Base-by-base conservation (phyloP, 2,329 filamentous ascomycete genomes). In the Fusarium sp. region DNA sequence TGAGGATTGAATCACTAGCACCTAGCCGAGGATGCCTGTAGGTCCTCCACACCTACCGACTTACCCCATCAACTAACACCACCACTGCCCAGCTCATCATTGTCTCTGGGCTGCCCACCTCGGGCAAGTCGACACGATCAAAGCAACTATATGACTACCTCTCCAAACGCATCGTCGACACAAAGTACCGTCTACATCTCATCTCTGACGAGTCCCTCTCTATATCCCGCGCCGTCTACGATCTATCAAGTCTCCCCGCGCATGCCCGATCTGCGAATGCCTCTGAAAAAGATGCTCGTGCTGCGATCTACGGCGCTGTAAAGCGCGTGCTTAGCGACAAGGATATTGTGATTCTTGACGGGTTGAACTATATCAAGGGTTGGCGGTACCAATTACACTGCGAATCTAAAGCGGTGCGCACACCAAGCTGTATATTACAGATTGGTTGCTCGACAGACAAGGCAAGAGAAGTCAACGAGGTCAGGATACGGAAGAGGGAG, bases 321-420 rank as follows among this genome's bases (percentile, higher is more conserved):
- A 95, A 95, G 82, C 85, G 92, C 41, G 85, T 89, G 47, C 83
- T 96, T 29, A 88, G 86, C 62, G 86, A 88, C 57, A 88, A 88
- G 72, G 90, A 93, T 74, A 88, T 96, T 58, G 91, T 96, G 51
- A 87, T 96, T 45, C 87, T 93, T 17, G 92, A 96, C 76, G 89
- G 90, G 2, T 81, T 92, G 62, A 96, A 96, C 79, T 96, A 96
- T 79, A 96, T 96, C 80, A 96, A 96, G 78, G 93, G 92, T 36
- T 96, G 92, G 87, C 85, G 93, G 47, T 96, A 96, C 77, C 92
- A 96, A 82, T 82, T 96, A 21, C 91, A 90, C 77, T 95, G 92
- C 80, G 92, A 96, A 79, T 88, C 92, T 36, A 96, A 96, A 79
- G 92, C 92, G 46, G 81, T 92, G 53, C 82, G 89, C 66, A 96